Percentiles rank a stretch among this genome's conserved stretches.
Conservation (phyloP, 495 filamentous ascomycete species). For the Lentithecium fluviatile region DNA sequence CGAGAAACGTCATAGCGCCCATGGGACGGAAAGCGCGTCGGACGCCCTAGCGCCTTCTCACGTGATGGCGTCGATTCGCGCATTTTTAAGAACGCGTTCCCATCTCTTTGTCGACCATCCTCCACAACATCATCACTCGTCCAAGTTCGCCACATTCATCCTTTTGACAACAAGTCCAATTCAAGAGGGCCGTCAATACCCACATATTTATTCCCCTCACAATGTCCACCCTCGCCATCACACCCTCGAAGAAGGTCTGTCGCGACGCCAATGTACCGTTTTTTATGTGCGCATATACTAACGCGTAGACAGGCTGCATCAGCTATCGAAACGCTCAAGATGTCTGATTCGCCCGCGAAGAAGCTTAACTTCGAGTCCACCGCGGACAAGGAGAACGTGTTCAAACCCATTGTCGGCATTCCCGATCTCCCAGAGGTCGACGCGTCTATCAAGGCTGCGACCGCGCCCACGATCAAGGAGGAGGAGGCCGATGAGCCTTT, state of each 20-base stretch:
- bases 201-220: slow-evolving; percentile 1
- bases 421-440: slow-evolving; percentile 50
- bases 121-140: slow-evolving; percentile 21
- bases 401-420: slow-evolving; percentile 56
- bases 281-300: slow-evolving; percentile 23
- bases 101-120: slow-evolving; percentile 12
- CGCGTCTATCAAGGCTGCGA: slow-evolving; percentile 38
- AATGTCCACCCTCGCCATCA: slow-evolving; percentile 33
- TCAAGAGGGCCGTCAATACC: not conserved
- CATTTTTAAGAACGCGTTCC: slow-evolving; percentile 18
- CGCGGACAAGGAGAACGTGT: slow-evolving; percentile 79
- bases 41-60: not conserved
- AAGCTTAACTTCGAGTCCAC: slow-evolving; percentile 70
- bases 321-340: slow-evolving; percentile 82
- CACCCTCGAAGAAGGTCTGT: slow-evolving; percentile 40
- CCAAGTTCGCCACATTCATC: slow-evolving; percentile 1
- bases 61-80: slow-evolving; percentile 10
- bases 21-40: not conserved
- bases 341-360: slow-evolving; percentile 85
- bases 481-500: slow-evolving; percentile 83
- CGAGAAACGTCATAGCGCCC: slow-evolving; percentile 21
- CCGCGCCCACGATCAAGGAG: slow-evolving; percentile 58
- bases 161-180: slow-evolving; percentile 3
- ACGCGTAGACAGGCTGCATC: slow-evolving; percentile 65
- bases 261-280: slow-evolving; percentile 9